Base-by-base conservation (phyloP, 2,329 filamentous ascomycete species). In the Arthrobotrys musiformis region DNA sequence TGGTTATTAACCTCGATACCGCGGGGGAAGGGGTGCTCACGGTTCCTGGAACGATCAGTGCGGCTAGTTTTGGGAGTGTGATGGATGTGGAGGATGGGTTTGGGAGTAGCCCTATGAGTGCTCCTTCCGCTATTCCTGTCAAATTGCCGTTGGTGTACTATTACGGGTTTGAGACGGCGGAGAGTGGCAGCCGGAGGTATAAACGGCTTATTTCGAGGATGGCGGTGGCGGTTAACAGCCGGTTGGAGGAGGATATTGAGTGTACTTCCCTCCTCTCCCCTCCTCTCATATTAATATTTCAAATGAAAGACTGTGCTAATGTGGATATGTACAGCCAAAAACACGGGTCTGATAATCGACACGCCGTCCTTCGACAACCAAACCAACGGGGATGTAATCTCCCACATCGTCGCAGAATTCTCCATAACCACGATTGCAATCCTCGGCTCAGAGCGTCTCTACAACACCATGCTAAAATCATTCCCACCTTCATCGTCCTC, bases 141-240 rank as follows among this genome's bases (percentile, higher is more conserved):
- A 98, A 97, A 85, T 86, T 97, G 80, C 95, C 95, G 4, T 85
- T 99, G 66, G 93, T 94, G 28, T 97, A 97, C 82, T 93, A 93
- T 83, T 97, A 92, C 83, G 94, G 95, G 15, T 86, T 91, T 79
- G 87, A 89, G 63, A 89, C 87, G 78, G 88, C 93, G 0, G 90
- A 93, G 80, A 91, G 93, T 60, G 91, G 93, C 77, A 86, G 88
- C 0, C 87, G 86, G 35, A 84, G 94, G 48, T 98, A 92, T 85
- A 91, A 89, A 81, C 88, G 90, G 11, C 85, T 97, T 77, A 85
- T 92, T 24, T 92, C 91, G 52, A 88, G 91, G 78, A 86, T 98
- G 82, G 93, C 93, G 0, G 87, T 94, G 17, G 91, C 92, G 7
- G 91, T 93, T 3, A 92, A 90, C 26, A 92, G 89, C 46, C 89